Evolutionary conservation across 352 stramenopile species (phyloP).

Genomic region (Phytophthora cryptogea): DNA sequence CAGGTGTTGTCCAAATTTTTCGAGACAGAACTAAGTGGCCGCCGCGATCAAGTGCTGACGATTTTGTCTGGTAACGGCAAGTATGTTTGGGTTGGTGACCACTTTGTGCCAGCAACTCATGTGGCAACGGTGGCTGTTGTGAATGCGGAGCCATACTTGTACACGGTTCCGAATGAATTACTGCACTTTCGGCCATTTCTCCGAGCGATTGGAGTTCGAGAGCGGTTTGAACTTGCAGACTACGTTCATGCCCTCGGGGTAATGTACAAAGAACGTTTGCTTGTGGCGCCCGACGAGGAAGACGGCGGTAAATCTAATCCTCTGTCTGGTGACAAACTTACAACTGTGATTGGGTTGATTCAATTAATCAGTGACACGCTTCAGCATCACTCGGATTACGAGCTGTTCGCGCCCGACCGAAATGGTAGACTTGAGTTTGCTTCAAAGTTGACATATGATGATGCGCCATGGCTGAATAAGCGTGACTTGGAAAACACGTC

Average conservation of each 20-base stretch:
- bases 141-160: slow-evolving; percentile 72
- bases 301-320: slow-evolving; percentile 9
- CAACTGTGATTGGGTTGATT: slow-evolving; percentile 61
- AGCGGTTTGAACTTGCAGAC: slow-evolving; percentile 57
- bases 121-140: slow-evolving; percentile 54
- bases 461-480: slow-evolving; percentile 72
- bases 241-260: slow-evolving; percentile 61
- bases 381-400: slow-evolving; percentile 54
- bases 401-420: slow-evolving; percentile 59
- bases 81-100: slow-evolving; percentile 67
- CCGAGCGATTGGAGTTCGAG: slow-evolving; percentile 62
- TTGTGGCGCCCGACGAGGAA: slow-evolving; percentile 14
- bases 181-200: slow-evolving; percentile 69
- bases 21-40: slow-evolving; percentile 38
- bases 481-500: slow-evolving; percentile 38
- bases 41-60: slow-evolving; percentile 34
- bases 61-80: slow-evolving; percentile 47
- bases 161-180: slow-evolving; percentile 61
- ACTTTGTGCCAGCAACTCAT: slow-evolving; percentile 55
- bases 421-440: slow-evolving; percentile 46
- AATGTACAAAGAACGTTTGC: slow-evolving; percentile 53
- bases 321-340: slow-evolving; percentile 50
- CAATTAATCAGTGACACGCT: slow-evolving; percentile 71
- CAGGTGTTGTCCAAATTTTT: slow-evolving; percentile 61
- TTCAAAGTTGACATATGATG: slow-evolving; percentile 63